These are phyloP conservation scores for Bruguiera gymnorhiza DNA, from an alignment of 345 rosid species.

Conservation along the genomic window DNA sequence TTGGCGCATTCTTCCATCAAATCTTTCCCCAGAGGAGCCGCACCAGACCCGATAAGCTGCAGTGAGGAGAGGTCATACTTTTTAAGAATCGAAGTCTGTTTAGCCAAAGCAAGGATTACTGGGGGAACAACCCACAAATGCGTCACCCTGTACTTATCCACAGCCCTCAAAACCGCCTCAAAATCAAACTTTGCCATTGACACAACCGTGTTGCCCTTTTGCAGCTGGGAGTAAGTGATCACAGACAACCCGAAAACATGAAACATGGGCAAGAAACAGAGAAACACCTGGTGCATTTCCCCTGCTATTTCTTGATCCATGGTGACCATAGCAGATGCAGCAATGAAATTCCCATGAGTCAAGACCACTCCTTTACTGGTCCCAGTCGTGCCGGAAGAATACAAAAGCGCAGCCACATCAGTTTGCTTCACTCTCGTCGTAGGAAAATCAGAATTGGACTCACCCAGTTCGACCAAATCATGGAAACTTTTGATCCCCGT, in stretches of 20 bases:
- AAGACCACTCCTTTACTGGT: constrained; percentile 78
- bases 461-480: constrained; percentile 46
- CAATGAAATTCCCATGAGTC: constrained; percentile 76
- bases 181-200: constrained; percentile 72
- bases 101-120: constrained; percentile 74
- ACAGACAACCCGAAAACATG: constrained; percentile 77
- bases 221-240: constrained; percentile 51
- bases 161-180: constrained; percentile 42
- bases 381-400: constrained; percentile 93
- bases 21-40: constrained; percentile 90
- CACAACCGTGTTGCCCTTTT: constrained; percentile 54
- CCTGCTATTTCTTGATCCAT: constrained; percentile 56
- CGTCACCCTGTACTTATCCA: constrained; percentile 62
- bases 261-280: constrained; percentile 84
- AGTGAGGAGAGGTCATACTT: constrained; percentile 69
- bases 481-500: constrained; percentile 38
- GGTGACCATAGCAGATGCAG: constrained; percentile 46
- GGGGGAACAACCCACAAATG: constrained; percentile 89
- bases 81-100: constrained; percentile 42
- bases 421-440: constrained; percentile 42
- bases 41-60: constrained; percentile 68
- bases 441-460: constrained; percentile 45
- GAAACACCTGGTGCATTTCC: constrained; percentile 43
- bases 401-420: constrained; percentile 62
- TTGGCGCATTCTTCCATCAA: constrained; percentile 73